phyloP scores from a whole-genome alignment of 2,329 filamentous ascomycete species.

The Diplodia scrobiculata region DNA sequence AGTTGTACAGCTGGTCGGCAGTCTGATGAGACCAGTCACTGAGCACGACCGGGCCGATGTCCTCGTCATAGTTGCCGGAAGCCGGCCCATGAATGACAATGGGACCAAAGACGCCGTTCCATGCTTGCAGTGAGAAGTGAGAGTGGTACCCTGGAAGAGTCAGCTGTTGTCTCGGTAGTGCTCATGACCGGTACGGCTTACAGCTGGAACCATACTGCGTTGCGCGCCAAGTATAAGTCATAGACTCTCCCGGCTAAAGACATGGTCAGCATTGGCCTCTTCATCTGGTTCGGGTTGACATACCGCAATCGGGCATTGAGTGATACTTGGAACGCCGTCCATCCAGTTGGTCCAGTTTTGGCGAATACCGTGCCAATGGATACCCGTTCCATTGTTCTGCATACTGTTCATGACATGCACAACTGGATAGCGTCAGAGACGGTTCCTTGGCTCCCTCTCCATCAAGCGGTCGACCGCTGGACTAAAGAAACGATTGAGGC shows the following conservation, averaged over 20 bases:
- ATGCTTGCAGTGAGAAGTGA: conserved; percentile 59
- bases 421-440: conserved; percentile 37
- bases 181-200: not conserved
- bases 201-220: conserved; percentile 55
- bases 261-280: not conserved
- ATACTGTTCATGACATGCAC: conserved; percentile 63
- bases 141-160: conserved; percentile 59
- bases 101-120: conserved; percentile 37
- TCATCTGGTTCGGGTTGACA: not conserved
- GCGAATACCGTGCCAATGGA: conserved; percentile 72
- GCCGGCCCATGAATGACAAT: conserved; percentile 48
- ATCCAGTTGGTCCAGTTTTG: conserved; percentile 69
- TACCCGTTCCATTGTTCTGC: conserved; percentile 61
- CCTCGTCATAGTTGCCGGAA: conserved; percentile 54
- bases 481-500: not conserved
- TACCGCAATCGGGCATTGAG: conserved; percentile 65
- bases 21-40: conserved; percentile 64
- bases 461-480: not conserved
- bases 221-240: conserved; percentile 53
- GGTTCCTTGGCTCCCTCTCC: too few relatives aligned
- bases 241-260: conserved; percentile 35
- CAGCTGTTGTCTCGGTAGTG: not conserved
- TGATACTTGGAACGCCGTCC: conserved; percentile 68
- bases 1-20: not conserved
- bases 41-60: conserved; percentile 56